Evolutionary conservation across 768 basidiomycete genomes (phyloP).

Genomic region (Calocera viscosa): DNA sequence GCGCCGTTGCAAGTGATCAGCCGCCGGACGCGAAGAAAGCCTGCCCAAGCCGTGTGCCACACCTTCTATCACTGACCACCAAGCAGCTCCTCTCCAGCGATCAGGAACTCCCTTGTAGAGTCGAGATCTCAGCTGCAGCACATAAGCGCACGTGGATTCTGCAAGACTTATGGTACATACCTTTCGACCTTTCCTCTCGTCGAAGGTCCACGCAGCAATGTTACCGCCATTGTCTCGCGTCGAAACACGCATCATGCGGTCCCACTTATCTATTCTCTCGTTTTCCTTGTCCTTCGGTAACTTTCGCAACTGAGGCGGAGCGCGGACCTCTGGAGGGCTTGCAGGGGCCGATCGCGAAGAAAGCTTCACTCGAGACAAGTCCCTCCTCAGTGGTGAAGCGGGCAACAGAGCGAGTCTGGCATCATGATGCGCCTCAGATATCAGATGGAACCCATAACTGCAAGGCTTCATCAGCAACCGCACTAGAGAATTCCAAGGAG

Average conservation of each 20-base stretch:
- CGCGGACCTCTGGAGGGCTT: constrained; percentile 30
- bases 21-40: constrained; percentile 19
- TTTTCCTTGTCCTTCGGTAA: constrained; percentile 46
- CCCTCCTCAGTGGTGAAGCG: constrained; percentile 48
- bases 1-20: constrained; percentile 26
- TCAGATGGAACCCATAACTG: constrained; percentile 86
- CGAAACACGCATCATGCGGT: constrained; percentile 59
- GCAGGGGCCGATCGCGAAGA: constrained; percentile 28
- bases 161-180: constrained; percentile 25
- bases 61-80: constrained; percentile 63
- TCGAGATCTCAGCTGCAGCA: constrained; percentile 38
- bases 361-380: constrained; percentile 32
- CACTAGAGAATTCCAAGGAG: background rate
- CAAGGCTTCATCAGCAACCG: background rate
- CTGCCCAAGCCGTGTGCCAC: constrained; percentile 10
- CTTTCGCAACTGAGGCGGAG: constrained; percentile 35
- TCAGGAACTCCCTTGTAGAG: constrained; percentile 95
- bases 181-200: constrained; percentile 51
- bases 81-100: constrained; percentile 84
- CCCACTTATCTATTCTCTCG: constrained; percentile 81
- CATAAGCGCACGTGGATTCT: constrained; percentile 16
- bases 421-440: constrained; percentile 53
- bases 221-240: constrained; percentile 67
- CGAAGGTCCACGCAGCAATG: constrained; percentile 57
- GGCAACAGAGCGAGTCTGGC: constrained; percentile 60